Percentiles rank a stretch among this genome's conserved stretches.
Evolutionary conservation across 176 grass and related monocot genomes (phyloP).

Genomic region (Rhynchospora breviuscula): DNA sequence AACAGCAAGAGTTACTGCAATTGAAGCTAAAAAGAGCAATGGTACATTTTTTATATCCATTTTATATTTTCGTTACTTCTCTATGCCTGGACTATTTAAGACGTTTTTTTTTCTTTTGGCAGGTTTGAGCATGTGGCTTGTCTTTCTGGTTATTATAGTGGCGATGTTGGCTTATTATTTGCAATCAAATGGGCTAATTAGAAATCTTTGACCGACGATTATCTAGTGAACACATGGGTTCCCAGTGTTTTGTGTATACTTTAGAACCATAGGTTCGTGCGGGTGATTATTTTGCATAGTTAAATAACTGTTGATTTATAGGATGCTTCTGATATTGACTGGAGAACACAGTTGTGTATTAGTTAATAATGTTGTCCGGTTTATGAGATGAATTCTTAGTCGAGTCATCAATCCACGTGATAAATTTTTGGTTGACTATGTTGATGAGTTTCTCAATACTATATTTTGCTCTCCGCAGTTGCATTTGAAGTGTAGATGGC

Average conservation of each 20-base stretch:
- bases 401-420: not conserved
- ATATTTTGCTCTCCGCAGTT: not conserved
- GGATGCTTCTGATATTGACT: not conserved
- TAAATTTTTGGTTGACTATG: not conserved
- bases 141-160: constrained; percentile 54
- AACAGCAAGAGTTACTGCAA: constrained; percentile 66
- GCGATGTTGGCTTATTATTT: constrained; percentile 69
- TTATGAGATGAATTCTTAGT: not conserved
- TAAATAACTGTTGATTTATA: not conserved
- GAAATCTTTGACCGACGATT: not conserved
- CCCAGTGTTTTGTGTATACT: not conserved
- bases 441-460: not conserved
- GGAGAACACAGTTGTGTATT: not conserved
- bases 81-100: constrained; percentile 6
- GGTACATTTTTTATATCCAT: constrained; percentile 38
- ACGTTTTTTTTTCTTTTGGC: constrained; percentile 29
- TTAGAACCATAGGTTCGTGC: not conserved
- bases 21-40: constrained; percentile 38
- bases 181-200: constrained; percentile 12
- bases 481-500: not conserved
- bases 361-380: not conserved
- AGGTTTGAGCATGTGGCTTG: constrained; percentile 54
- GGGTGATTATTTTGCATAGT: not conserved
- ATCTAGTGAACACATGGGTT: not conserved
- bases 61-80: constrained; percentile 12